Evolutionary conservation across 352 stramenopile species (phyloP).

Genomic region (Phytophthora cactorum): DNA sequence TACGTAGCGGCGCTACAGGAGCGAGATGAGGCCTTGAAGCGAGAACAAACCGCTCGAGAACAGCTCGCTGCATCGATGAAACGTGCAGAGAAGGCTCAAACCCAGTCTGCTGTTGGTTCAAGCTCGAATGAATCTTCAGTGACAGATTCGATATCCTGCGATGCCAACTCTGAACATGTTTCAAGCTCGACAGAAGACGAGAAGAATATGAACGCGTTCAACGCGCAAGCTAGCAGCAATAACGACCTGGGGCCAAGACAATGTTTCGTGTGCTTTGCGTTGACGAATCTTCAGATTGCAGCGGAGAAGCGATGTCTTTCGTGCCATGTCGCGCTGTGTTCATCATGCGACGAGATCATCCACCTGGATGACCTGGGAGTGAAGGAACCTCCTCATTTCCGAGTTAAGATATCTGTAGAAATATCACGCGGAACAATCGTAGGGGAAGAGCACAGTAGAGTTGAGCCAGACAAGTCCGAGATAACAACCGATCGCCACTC

Average conservation of each 20-base stretch:
- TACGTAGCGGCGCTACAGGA: constrained; percentile 46
- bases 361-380: constrained; percentile 74
- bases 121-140: neutral
- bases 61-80: constrained; percentile 39
- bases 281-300: constrained; percentile 13
- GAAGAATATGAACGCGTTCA: neutral
- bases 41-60: constrained; percentile 35
- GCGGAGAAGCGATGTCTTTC: constrained; percentile 51
- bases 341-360: constrained; percentile 49
- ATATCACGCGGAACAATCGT: neutral
- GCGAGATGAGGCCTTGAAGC: constrained; percentile 47
- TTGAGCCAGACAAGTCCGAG: neutral
- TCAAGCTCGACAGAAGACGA: constrained; percentile 1
- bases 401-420: constrained; percentile 36
- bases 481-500: neutral
- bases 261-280: constrained; percentile 45
- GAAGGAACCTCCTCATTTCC: constrained; percentile 52
- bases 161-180: neutral
- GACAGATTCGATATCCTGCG: neutral
- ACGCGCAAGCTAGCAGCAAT: neutral
- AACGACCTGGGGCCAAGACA: constrained; percentile 2
- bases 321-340: constrained; percentile 54
- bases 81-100: neutral
- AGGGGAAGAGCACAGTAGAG: neutral
- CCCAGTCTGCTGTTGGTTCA: neutral